phyloP scores from a whole-genome alignment of 2,329 filamentous ascomycete genomes.

The Ophiostoma sp. region DNA sequence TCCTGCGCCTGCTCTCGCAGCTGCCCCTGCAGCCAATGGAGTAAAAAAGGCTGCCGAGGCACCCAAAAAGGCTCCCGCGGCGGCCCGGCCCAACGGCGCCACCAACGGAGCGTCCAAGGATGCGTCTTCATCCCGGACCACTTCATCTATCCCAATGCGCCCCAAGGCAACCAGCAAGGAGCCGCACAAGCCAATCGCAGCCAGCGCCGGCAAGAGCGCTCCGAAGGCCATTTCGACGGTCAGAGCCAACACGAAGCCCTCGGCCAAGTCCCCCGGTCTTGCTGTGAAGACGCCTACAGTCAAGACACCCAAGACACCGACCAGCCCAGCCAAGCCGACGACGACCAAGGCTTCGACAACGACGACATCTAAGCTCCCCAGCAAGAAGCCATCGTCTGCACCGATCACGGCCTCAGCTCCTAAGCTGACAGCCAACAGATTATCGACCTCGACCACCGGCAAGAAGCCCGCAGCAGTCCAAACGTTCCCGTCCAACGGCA shows the following conservation, averaged over 20 bases:
- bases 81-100: background rate
- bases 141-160: background rate
- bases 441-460: constrained; percentile 17
- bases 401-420: constrained; percentile 32
- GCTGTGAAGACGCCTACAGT: constrained; percentile 28
- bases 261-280: constrained; percentile 40
- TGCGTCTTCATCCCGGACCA: background rate
- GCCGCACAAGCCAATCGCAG: background rate
- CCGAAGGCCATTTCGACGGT: constrained; percentile 39
- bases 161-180: constrained; percentile 4
- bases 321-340: constrained; percentile 38
- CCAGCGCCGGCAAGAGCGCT: constrained; percentile 16
- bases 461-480: constrained; percentile 50
- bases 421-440: constrained; percentile 19
- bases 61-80: background rate
- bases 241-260: constrained; percentile 39
- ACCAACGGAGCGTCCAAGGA: background rate
- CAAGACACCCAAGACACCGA: constrained; percentile 45
- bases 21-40: background rate
- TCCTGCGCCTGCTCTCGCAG: background rate
- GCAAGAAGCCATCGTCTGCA: constrained; percentile 41
- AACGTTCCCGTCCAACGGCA: constrained; percentile 39
- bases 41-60: background rate
- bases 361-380: constrained; percentile 31
- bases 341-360: constrained; percentile 11